Base-by-base conservation (phyloP, 441 rosid species). In the Pelargonium cotyledonis region DNA sequence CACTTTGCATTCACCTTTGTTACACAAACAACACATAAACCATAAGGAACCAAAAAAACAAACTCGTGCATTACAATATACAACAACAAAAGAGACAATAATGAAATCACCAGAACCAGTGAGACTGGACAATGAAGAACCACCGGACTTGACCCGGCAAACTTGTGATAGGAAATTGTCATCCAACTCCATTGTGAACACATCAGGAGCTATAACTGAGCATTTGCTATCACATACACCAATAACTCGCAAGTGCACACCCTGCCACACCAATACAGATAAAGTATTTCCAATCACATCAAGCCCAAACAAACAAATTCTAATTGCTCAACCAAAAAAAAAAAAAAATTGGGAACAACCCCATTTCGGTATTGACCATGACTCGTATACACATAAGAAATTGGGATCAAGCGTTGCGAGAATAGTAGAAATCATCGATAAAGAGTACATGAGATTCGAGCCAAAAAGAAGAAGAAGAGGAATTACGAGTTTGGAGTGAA, bases 191-290 rank as follows among this genome's bases (percentile, higher is more conserved):
- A 64, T 76, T 15, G 72, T 71, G 23, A 75, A 62, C 16, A 82
- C 80, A 76, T 91, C 86, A 8, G 87, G 68, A 10, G 88, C 69
- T 73, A 75, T 69, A 72, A 89, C 79, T 72, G 87, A 76, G 4
- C 88, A 85, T 70, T 85, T 88, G 70, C 96, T 91, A 69, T 89
- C 99, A 49, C 84, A 77, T 21, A 88, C 92, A 49, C 97, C 99
- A 62, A 94, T 68, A 53, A 94, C 96, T 41, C 87, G 87, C 78
- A 94, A 69, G 72, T 79, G 83, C 69, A 88, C 83, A 68, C 96
- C 96, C 97, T 91, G 80, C 65, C 15, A 70, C 18, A 15, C 38
- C 38, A 5, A 15, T 6, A 53, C 16, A 53, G 19, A 5, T 15
- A 15, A 21, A 18, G 1, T 16, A 19, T 55, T 15, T 16, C 40